Evolutionary conservation across 2,329 filamentous ascomycete species (phyloP).

Genomic region (Hypoxylon sp.): DNA sequence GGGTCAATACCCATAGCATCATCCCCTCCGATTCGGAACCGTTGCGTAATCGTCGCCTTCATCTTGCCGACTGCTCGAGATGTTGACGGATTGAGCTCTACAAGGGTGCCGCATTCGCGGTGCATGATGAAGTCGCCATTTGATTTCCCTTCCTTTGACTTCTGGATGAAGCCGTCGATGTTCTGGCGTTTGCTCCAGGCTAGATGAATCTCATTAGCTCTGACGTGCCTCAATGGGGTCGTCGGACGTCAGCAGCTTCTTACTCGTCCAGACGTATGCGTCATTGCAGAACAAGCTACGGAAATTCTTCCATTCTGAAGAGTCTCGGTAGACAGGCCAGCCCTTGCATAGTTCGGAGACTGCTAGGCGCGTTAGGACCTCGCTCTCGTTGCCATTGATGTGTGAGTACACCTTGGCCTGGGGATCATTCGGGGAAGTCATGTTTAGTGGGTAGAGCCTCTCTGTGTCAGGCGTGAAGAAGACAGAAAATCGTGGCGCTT

Average conservation of each 20-base stretch:
- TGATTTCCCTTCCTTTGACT: constrained; percentile 66
- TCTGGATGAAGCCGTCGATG: constrained; percentile 64
- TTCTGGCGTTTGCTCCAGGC: constrained; percentile 62
- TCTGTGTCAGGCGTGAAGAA: not conserved
- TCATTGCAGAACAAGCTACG: constrained; percentile 63
- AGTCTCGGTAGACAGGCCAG: constrained; percentile 68
- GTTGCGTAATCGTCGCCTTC: constrained; percentile 69
- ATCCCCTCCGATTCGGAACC: constrained; percentile 56
- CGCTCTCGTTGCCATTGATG: constrained; percentile 60
- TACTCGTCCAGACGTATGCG: constrained; percentile 66
- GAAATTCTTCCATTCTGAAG: constrained; percentile 68
- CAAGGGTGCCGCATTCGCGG: constrained; percentile 65
- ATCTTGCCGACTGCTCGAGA: constrained; percentile 65
- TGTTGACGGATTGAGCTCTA: constrained; percentile 59
- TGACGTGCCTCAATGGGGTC: not conserved
- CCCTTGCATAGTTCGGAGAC: constrained; percentile 68
- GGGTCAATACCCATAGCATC: constrained; percentile 49
- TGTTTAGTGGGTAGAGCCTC: constrained; percentile 18
- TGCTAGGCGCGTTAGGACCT: constrained; percentile 62
- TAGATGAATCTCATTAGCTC: constrained; percentile 44
- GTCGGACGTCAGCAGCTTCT: constrained; percentile 39
- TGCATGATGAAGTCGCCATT: constrained; percentile 71
- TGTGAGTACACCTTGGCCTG: constrained; percentile 58
- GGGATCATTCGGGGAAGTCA: constrained; percentile 52
- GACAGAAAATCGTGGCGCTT: not conserved